Evolutionary conservation across 306 rosid species (phyloP).

Genomic region (Cucurbita ficifolia): DNA sequence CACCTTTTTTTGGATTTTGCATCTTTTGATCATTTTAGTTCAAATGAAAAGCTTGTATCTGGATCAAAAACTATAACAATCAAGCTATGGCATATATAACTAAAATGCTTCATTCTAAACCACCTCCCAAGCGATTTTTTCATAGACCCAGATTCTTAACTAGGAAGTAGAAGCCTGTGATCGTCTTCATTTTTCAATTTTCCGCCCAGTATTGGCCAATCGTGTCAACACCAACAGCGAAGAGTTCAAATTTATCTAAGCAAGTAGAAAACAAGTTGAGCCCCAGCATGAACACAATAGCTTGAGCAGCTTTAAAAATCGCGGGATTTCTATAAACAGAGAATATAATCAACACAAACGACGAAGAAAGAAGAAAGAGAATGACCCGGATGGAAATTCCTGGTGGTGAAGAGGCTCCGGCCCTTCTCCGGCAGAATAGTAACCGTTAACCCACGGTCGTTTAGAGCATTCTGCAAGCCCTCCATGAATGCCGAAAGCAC

Average conservation of each 20-base stretch:
- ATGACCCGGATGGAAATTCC: conserved; percentile 53
- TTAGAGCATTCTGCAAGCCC: conserved; percentile 35
- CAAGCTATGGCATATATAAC: neutral
- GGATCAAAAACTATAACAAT: neutral
- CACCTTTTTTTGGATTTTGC: neutral
- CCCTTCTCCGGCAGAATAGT: conserved; percentile 48
- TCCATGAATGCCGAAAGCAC: conserved; percentile 28
- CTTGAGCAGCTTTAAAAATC: neutral
- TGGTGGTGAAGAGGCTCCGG: conserved; percentile 47
- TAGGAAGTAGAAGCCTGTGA: neutral
- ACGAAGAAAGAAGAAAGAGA: neutral
- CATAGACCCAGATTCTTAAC: neutral
- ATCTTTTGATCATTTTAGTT: neutral
- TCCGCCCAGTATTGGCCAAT: neutral
- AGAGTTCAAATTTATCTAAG: neutral
- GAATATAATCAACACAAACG: neutral
- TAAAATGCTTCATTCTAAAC: neutral
- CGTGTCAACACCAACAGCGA: neutral
- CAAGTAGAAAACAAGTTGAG: neutral
- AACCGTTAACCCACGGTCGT: conserved; percentile 23
- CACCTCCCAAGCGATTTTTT: neutral
- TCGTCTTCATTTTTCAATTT: neutral
- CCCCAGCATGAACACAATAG: neutral
- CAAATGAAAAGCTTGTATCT: neutral
- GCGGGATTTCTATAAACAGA: neutral